These are phyloP conservation scores for Exserohilum turcica DNA, from an alignment of 2,329 filamentous ascomycete genomes.

Conservation along the genomic window DNA sequence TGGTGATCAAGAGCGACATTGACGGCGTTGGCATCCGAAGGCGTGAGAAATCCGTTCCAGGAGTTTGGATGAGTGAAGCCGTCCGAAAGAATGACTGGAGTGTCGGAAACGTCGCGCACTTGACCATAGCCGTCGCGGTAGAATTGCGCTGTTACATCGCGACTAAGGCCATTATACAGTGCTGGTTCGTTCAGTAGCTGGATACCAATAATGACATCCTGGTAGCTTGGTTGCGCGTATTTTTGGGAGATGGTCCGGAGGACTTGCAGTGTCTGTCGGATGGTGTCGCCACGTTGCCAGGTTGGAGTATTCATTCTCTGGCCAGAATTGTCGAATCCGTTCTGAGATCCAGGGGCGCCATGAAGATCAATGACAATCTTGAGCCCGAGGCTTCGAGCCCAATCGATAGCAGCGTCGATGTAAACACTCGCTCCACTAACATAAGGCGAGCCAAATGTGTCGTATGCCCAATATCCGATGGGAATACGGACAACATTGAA, in stretches of 20 bases:
- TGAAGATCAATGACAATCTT: slow-evolving; percentile 66
- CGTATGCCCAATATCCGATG: slow-evolving; percentile 65
- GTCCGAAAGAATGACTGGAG: slow-evolving; percentile 63
- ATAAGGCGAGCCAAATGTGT: slow-evolving; percentile 57
- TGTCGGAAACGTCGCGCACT: slow-evolving; percentile 52
- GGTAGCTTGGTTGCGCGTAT: slow-evolving; percentile 59
- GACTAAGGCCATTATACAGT: slow-evolving; percentile 52
- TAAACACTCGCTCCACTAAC: slow-evolving; percentile 58
- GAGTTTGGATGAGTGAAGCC: slow-evolving; percentile 59
- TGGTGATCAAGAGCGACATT: slow-evolving; percentile 70
- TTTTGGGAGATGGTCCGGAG: slow-evolving; percentile 63
- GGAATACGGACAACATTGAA: slow-evolving; percentile 66
- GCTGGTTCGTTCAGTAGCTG: slow-evolving; percentile 63
- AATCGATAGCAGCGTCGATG: slow-evolving; percentile 62
- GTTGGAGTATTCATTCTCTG: slow-evolving; percentile 51
- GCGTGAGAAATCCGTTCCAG: slow-evolving; percentile 67
- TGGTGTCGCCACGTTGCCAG: slow-evolving; percentile 56
- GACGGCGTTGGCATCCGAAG: slow-evolving; percentile 55
- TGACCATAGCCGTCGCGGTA: slow-evolving; percentile 61
- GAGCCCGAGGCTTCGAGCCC: slow-evolving; percentile 58
- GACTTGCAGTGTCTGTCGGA: slow-evolving; percentile 59
- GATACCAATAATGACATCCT: slow-evolving; percentile 64
- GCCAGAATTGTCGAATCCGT: slow-evolving; percentile 68
- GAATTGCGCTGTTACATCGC: slow-evolving; percentile 57
- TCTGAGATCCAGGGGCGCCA: slow-evolving; percentile 62